A percentile compares a stretch with the other conserved stretches of the same genome.
These are phyloP conservation scores for Tolypocladium pustulatum DNA, from an alignment of 2,329 filamentous ascomycete genomes.

Conservation along the genomic window DNA sequence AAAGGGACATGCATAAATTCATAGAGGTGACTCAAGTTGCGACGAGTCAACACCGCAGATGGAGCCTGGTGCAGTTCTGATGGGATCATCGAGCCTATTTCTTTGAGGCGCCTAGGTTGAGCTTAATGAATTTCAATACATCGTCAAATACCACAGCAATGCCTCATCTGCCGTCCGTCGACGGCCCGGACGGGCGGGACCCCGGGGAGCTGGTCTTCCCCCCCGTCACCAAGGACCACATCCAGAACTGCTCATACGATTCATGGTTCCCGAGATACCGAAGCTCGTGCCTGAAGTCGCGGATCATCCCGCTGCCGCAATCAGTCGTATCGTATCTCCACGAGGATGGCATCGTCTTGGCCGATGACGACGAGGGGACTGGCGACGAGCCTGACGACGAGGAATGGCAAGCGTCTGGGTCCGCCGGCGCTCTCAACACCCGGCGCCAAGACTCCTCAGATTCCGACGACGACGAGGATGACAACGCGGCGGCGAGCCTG, in stretches of 20 bases:
- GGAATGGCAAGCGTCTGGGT: constrained; percentile 29
- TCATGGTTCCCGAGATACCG: constrained; percentile 84
- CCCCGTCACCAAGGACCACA: constrained; percentile 74
- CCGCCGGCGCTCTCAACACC: not conserved
- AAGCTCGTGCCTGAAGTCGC: constrained; percentile 71
- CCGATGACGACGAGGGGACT: constrained; percentile 47
- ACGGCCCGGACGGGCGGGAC: constrained; percentile 6
- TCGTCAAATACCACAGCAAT: constrained; percentile 10
- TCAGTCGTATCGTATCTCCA: constrained; percentile 79
- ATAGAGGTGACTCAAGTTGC: not conserved
- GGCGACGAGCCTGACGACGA: constrained; percentile 40
- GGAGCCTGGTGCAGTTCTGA: not conserved
- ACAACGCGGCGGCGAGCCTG: constrained; percentile 26
- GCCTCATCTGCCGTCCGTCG: constrained; percentile 21
- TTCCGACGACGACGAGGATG: constrained; percentile 43
- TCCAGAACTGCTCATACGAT: constrained; percentile 90
- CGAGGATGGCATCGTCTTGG: constrained; percentile 85
- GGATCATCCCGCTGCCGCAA: constrained; percentile 65
- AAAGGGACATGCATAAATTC: not conserved
- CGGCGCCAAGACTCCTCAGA: constrained; percentile 22
- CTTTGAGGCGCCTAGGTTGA: not conserved
- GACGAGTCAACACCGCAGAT: not conserved
- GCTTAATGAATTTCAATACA: no score
- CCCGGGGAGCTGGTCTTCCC: constrained; percentile 54
- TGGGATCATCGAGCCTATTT: not conserved